Base-by-base conservation (phyloP, 1,284 basidiomycete genomes). In the Naganishia sp. region DNA sequence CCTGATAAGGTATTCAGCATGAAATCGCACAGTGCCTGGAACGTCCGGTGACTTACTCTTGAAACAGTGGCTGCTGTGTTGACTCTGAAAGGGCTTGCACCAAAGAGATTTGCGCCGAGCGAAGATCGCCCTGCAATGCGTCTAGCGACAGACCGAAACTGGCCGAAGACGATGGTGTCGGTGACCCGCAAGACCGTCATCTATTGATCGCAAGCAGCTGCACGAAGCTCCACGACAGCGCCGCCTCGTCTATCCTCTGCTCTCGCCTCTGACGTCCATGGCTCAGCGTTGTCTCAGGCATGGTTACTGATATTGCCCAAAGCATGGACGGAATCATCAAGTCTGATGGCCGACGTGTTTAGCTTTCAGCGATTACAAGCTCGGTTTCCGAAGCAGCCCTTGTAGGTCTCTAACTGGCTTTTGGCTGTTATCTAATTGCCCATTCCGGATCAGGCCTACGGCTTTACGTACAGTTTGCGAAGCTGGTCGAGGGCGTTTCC, bases 1-100 rank as follows among this genome's bases (percentile, higher is more conserved):
- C 41, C 41, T 57, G 42, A 57, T 43, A 45, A 45, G 25, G 31
- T 18, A 57, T 28, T 43, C 32, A 39, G 11, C 32, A 21, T 21
- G 18, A 54, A 54, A 7, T 39, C 11, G 52, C 18, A 54, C 56
- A 42, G 21, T 61, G 31, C 31, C 47, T 39, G 58, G 58, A 61
- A 61, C 58, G 42, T 35, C 6, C 31, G 42, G 58, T 61, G 58
- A 61, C 47, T 61, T 41, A 61, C 58, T 42, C 31, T 32, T 39
- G 28, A 47, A 46, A 31, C n/a, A n/a, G 45, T 60, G 57, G 57
- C 57, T 60, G 28, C 42, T 18, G 57, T 47, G 35, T 60, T 50
- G 47, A 42, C 57, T 60, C 46, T 60, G 21, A 32, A 15, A 10
- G 42, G 57, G 57, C 57, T 46, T 60, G 31, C 3, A 35, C 2